Percentiles rank a stretch among this genome's conserved stretches.
These are phyloP conservation scores for Saccharum hybrid DNA, from an alignment of 202 grass and related monocot genomes.

Conservation along the genomic window DNA sequence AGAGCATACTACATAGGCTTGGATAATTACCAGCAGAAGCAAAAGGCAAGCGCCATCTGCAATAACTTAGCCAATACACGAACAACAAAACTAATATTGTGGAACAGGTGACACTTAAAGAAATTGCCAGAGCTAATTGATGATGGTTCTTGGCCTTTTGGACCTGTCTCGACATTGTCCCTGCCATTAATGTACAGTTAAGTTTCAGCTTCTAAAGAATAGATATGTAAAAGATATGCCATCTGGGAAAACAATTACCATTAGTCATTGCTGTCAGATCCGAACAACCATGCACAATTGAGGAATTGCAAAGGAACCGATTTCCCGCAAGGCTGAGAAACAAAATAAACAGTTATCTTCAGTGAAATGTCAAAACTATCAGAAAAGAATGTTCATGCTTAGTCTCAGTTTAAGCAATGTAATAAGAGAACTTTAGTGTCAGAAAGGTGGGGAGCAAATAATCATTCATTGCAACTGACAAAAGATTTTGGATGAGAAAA, in stretches of 20 bases:
- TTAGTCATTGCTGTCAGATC: conserved; percentile 56
- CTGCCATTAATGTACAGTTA: conserved; percentile 53
- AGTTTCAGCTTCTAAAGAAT: conserved; percentile 38
- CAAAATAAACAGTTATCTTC: conserved; percentile 32
- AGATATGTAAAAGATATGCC: conserved; percentile 30
- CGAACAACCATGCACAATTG: conserved; percentile 74
- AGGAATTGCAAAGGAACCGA: conserved; percentile 86
- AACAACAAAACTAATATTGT: conserved; percentile 64
- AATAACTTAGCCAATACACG: conserved; percentile 77
- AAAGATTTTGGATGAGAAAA: conserved; percentile 27
- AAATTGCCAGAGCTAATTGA: conserved; percentile 81
- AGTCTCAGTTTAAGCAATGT: conserved; percentile 13
- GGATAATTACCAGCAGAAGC: conserved; percentile 77
- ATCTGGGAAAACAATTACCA: conserved; percentile 58
- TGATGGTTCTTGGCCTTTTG: conserved; percentile 62
- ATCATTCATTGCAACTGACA: conserved; percentile 18
- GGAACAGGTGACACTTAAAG: conserved; percentile 70
- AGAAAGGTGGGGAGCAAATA: conserved; percentile 15
- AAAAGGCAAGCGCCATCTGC: conserved; percentile 92
- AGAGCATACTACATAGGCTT: background rate
- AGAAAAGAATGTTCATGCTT: background rate
- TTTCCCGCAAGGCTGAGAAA: conserved; percentile 83
- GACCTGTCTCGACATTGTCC: conserved; percentile 46
- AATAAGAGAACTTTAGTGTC: background rate
- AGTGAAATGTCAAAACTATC: background rate